A percentile compares a stretch with the other conserved stretches of the same genome.
Evolutionary conservation across 192 early-diverging fungal genomes (phyloP).

Genomic region (Chytriomyces sp.): DNA sequence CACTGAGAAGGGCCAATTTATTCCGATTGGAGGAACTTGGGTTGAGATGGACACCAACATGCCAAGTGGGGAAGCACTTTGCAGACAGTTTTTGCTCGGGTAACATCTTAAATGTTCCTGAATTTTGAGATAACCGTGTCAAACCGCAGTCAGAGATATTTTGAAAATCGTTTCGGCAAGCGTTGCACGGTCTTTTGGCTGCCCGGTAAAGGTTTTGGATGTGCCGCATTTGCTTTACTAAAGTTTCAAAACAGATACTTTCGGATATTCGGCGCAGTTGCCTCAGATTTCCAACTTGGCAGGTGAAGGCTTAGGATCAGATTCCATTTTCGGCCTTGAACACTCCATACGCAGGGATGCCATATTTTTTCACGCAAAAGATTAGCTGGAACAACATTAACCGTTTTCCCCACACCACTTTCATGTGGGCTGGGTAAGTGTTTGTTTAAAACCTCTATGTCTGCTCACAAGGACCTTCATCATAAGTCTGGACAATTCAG

Average conservation of each 20-base stretch:
- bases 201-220: constrained; percentile 64
- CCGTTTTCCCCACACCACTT: constrained; percentile 95
- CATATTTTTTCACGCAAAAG: constrained; percentile 99
- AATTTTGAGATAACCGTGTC: background rate
- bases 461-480: no score
- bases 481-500: constrained; percentile 71
- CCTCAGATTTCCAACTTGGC: constrained; percentile 87
- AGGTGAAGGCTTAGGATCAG: constrained; percentile 42
- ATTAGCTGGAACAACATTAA: constrained; percentile 99
- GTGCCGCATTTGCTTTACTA: background rate
- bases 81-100: constrained; percentile 92
- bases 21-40: constrained; percentile 95
- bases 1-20: constrained; percentile 74
- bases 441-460: no score
- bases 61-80: constrained; percentile 92
- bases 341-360: constrained; percentile 35
- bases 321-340: background rate
- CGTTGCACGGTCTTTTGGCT: constrained; percentile 81
- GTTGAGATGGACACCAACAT: constrained; percentile 99
- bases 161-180: constrained; percentile 63
- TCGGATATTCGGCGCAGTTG: constrained; percentile 53
- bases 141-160: constrained; percentile 73
- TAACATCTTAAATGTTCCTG: constrained; percentile 26
- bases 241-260: constrained; percentile 17
- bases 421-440: constrained; percentile 79